Evolutionary conservation across 2,329 filamentous ascomycete species (phyloP), one percentile per base, ranked within the genome.

Genomic region (Whalleya microplaca): DNA sequence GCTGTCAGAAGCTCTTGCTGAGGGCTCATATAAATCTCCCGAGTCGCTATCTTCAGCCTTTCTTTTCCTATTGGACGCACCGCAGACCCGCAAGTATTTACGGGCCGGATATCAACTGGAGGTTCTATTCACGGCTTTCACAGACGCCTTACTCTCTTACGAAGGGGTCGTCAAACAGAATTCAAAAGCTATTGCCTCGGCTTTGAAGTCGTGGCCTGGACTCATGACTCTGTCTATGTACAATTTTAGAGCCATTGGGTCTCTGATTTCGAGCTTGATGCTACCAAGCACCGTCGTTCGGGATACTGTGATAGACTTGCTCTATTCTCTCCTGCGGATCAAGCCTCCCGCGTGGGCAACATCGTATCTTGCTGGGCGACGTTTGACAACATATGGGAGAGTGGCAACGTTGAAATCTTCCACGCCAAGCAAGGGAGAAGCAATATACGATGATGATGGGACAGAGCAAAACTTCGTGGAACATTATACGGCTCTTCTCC

Each of bases 341-440:
- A 98, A 98, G 66, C 89, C 93, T 56, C 87, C 95, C 43, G 88
- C 92, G 8, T 99, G 95, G 95, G 96, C 95, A 7, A 93, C 92
- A 0, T 96, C 94, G 0, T 99, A 96, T 71, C 83, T 99, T 45
- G 95, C 96, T 37, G 96, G 95, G 7, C 85, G 95, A 63, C 84
- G 96, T 57, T 79, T 99, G 45, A 99, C 96, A 0, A 99, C 95
- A 0, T 99, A 99, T 72, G 94, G 93, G n/a, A 85, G 96, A 66
- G 93, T 98, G 40, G 87, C 92, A 7, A 95, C 92, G 58, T 77
- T 98, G 49, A 92, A 91, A 64, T 81, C 87, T 1, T 52, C 66
- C 16, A 80, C 86, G 23, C 73, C 76, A 7, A 71, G 69, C 14
- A 83, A 82, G 58, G 75, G 77, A 20, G 71, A 79, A 44, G 78